Conservation (phyloP, 306 rosid species). For the Herpetospermum pedunculosum region DNA sequence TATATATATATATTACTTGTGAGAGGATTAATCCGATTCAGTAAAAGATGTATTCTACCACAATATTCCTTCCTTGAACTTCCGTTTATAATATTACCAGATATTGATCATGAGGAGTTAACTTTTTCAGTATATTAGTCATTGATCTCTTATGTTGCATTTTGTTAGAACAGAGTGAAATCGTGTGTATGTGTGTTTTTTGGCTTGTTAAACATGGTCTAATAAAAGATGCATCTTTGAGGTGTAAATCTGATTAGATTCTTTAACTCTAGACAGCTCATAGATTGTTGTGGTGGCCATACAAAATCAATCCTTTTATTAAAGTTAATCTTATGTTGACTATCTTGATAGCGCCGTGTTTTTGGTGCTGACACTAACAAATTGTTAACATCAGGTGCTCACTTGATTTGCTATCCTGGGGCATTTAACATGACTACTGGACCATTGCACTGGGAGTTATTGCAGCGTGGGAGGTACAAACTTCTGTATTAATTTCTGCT, state of each 20-base stretch:
- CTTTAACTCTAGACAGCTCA: background rate
- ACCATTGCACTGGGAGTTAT: conserved; percentile 95
- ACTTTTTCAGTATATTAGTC: background rate
- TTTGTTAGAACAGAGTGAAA: background rate
- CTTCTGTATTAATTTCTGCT: background rate
- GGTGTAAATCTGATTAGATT: background rate
- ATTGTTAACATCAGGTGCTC: conserved; percentile 72
- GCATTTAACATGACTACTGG: conserved; percentile 99
- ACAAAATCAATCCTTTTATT: background rate
- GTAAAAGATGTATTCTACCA: background rate
- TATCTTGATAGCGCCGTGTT: background rate
- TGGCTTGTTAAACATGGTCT: background rate
- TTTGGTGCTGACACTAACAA: background rate
- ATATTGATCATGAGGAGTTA: background rate
- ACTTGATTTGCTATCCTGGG: conserved; percentile 93
- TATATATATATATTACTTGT: background rate
- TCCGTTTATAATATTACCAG: background rate
- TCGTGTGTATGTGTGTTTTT: background rate
- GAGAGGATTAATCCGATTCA: background rate
- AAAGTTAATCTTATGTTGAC: background rate
- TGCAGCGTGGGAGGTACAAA: conserved; percentile 79
- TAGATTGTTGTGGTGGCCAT: background rate
- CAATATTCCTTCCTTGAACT: background rate
- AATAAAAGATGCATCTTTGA: background rate
- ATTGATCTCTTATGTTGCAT: background rate